These are phyloP conservation scores for Candida alai DNA, from an alignment of 805 yeast species.

Conservation along the genomic window DNA sequence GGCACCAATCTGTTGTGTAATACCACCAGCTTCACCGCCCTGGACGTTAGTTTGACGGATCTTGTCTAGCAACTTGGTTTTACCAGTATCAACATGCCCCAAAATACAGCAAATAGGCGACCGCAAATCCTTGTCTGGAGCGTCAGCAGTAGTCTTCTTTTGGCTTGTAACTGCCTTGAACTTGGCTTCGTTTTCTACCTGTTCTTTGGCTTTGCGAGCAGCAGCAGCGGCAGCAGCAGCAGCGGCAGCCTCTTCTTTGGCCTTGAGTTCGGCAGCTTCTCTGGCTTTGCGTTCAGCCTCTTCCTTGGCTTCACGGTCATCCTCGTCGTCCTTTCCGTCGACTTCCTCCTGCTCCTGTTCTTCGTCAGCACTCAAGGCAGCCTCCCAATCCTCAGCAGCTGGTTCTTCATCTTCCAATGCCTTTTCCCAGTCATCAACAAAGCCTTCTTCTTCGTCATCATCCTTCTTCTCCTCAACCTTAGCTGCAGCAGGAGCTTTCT, in stretches of 20 bases:
- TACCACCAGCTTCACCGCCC: conserved; percentile 99
- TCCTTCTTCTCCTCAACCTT: conserved; percentile 19
- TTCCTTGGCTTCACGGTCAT: conserved; percentile 20
- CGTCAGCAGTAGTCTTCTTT: conserved; percentile 12
- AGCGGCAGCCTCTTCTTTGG: conserved; percentile 24
- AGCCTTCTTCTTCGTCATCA: conserved; percentile 44
- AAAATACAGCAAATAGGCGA: conserved; percentile 98
- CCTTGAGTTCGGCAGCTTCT: conserved; percentile 20
- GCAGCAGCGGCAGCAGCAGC: too few relatives aligned
- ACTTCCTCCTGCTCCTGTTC: conserved; percentile 28
- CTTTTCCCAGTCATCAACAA: conserved; percentile 85
- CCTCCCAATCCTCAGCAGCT: conserved; percentile 51
- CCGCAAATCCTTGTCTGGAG: conserved; percentile 62
- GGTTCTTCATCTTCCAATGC: conserved; percentile 58
- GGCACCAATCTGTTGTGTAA: conserved; percentile 99
- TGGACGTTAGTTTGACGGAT: conserved; percentile 98
- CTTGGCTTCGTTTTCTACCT: conserved; percentile 16
- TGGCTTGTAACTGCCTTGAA: conserved; percentile 14
- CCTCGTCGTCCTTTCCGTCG: conserved; percentile 27
- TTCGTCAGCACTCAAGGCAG: conserved; percentile 34
- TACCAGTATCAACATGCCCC: conserved; percentile 99
- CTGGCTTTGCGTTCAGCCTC: conserved; percentile 25
- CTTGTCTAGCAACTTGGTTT: conserved; percentile 93
- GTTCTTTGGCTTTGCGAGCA: conserved; percentile 11
- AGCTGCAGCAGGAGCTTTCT: conserved; percentile 21